These are phyloP conservation scores for Tetrapisispora fleetii DNA, from an alignment of 805 yeast species.

Conservation along the genomic window DNA sequence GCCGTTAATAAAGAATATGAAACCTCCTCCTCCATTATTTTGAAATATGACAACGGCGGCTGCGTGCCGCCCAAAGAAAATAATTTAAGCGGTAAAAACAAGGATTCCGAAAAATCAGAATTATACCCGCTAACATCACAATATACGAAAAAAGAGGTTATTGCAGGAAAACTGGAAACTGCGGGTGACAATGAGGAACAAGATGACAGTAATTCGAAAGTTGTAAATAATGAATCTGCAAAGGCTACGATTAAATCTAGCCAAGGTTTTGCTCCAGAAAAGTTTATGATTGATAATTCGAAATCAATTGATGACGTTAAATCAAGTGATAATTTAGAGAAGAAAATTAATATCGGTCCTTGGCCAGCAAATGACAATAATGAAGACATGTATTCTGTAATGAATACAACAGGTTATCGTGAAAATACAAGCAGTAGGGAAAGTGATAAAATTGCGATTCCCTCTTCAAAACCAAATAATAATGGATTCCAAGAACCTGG, in stretches of 20 bases:
- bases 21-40: not conserved
- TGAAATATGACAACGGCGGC: constrained; percentile 3
- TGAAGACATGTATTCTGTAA: constrained; percentile 19
- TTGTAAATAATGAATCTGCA: not conserved
- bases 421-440: constrained; percentile 3
- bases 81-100: constrained; percentile 1
- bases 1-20: not conserved
- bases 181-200: not conserved
- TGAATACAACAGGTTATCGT: constrained; percentile 6
- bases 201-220: not conserved
- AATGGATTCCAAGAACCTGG: not conserved
- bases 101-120: not conserved
- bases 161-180: not conserved
- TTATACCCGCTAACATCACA: not conserved
- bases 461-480: not conserved
- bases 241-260: not conserved
- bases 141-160: not conserved
- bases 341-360: constrained; percentile 13
- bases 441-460: not conserved
- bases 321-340: constrained; percentile 1
- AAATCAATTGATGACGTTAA: not conserved
- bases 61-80: constrained; percentile 5
- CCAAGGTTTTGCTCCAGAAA: constrained; percentile 4
- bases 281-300: constrained; percentile 1
- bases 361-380: constrained; percentile 19